Evolutionary conservation across 208 protist species (phyloP), one percentile per base, ranked within the genome.

Genomic region (Leishmania aethiopica): DNA sequence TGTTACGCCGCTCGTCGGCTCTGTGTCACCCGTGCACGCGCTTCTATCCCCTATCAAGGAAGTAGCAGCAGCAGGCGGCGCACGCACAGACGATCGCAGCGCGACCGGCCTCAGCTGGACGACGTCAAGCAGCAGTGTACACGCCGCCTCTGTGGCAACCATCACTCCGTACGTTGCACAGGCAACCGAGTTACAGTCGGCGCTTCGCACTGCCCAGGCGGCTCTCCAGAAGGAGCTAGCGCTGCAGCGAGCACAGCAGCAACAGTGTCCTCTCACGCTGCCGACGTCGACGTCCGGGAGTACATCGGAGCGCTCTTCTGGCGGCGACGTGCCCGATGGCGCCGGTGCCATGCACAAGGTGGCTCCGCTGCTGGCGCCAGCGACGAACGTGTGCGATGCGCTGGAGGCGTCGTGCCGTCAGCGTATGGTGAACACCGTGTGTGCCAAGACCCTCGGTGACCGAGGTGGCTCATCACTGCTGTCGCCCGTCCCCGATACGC

Each of bases 1-100:
- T 64, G 25, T 15, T 8, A 47, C 40, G 15, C 28, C 57, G 32
- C 67, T 72, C 42, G 17, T 73, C 47, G 69, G 47, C 2, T 77
- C 81, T n/a, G 47, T 84, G 37, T 80, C 81, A 0, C 81, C 81
- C 7, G 59, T 76, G 3, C 75, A 84, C 69, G 66, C 55, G 7
- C 70, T 78, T 2, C 28, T 80, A 49, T 84, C 81, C 4, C 37
- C 67, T 22, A 75, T 77, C 5, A 70, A 40, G 66, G 66, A 71
- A 45, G 66, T 45, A n/a, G 37, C 32, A 22, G 19, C 32, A n/a
- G 15, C 37, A 13, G 19, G 11, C 37, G 37, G 66, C 5, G 66
- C 66, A 22, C 40, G 37, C 28, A 13, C 25, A 49, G 75, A 67
- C 49, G 37, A 60, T 3, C 8, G 77, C 45, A 47, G 7, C 2